Evolutionary conservation across 2,329 filamentous ascomycete species (phyloP).

Genomic region (Pseudogymnoascus sp.): DNA sequence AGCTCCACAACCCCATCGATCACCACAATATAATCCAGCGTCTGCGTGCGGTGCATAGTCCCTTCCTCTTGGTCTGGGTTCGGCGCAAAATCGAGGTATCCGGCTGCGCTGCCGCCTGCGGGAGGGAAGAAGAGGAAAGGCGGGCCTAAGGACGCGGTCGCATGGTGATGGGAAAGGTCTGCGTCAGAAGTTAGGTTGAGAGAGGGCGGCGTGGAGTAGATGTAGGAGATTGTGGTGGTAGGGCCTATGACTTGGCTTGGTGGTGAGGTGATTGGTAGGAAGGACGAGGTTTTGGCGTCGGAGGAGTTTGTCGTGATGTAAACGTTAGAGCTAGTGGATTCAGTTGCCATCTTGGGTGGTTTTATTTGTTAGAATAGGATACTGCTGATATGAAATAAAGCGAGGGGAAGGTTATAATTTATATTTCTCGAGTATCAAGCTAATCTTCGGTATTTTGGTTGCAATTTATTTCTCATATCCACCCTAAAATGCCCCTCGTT

Average conservation of each 20-base stretch:
- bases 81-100: slow-evolving; percentile 11
- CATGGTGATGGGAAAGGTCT: slow-evolving; percentile 12
- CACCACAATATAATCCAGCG: slow-evolving; percentile 32
- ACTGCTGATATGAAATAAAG: not conserved
- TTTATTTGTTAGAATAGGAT: not conserved
- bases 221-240: slow-evolving; percentile 8
- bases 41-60: slow-evolving; percentile 33
- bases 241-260: not conserved
- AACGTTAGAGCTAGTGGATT: not conserved
- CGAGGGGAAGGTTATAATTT: too few relatives aligned
- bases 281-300: not conserved
- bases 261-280: slow-evolving; percentile 1
- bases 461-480: too few relatives aligned
- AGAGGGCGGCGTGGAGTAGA: slow-evolving; percentile 14
- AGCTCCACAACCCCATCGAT: slow-evolving; percentile 32
- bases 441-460: too few relatives aligned
- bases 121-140: not conserved
- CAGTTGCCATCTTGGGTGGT: not conserved
- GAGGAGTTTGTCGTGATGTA: slow-evolving; percentile 9
- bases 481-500: too few relatives aligned
- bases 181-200: slow-evolving; percentile 9
- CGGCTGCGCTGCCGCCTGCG: slow-evolving; percentile 7
- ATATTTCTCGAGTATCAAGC: too few relatives aligned
- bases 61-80: slow-evolving; percentile 11
- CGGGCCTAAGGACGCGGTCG: not conserved